A percentile compares a stretch with the other conserved stretches of the same genome.
Conservation (phyloP, 352 stramenopile genomes). For the Phytophthora hybrid region DNA sequence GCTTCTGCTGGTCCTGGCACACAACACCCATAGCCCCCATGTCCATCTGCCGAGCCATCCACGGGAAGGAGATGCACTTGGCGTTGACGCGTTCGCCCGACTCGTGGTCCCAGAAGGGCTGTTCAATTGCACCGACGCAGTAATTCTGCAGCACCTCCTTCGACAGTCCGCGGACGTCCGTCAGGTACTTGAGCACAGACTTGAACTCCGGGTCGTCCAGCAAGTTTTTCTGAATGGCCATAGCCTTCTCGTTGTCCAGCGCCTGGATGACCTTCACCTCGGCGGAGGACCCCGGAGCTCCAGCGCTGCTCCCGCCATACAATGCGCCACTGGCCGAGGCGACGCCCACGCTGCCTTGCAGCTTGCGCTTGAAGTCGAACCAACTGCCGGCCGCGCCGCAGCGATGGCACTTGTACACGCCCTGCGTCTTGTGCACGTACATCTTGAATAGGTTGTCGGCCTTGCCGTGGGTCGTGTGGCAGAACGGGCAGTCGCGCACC, state of each 20-base stretch:
- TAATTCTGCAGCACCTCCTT: slow-evolving; percentile 88
- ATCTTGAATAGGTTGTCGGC: slow-evolving; percentile 92
- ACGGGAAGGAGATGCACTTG: slow-evolving; percentile 96
- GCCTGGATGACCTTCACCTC: slow-evolving; percentile 79
- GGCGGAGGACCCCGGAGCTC: slow-evolving; percentile 3
- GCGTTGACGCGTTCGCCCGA: slow-evolving; percentile 54
- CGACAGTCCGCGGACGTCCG: slow-evolving; percentile 67
- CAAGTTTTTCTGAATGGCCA: slow-evolving; percentile 87
- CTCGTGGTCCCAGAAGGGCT: slow-evolving; percentile 80
- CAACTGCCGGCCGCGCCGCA: slow-evolving; percentile 87
- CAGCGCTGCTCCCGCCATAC: slow-evolving; percentile 35
- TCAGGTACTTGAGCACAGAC: slow-evolving; percentile 79
- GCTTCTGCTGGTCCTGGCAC: slow-evolving; percentile 44
- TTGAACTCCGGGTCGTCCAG: slow-evolving; percentile 70
- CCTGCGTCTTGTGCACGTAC: slow-evolving; percentile 89
- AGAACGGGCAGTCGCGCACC: slow-evolving; percentile 90
- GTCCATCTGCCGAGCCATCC: slow-evolving; percentile 92
- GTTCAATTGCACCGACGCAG: slow-evolving; percentile 88
- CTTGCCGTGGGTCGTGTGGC: slow-evolving; percentile 82
- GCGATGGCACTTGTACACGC: slow-evolving; percentile 92
- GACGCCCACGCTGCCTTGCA: slow-evolving; percentile 66
- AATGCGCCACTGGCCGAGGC: slow-evolving; percentile 50
- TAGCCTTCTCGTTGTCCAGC: slow-evolving; percentile 86
- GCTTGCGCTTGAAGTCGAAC: slow-evolving; percentile 92
- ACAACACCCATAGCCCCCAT: slow-evolving; percentile 86